phyloP scores from a whole-genome alignment of 208 protist species.

The Leishmania gerbilli region DNA sequence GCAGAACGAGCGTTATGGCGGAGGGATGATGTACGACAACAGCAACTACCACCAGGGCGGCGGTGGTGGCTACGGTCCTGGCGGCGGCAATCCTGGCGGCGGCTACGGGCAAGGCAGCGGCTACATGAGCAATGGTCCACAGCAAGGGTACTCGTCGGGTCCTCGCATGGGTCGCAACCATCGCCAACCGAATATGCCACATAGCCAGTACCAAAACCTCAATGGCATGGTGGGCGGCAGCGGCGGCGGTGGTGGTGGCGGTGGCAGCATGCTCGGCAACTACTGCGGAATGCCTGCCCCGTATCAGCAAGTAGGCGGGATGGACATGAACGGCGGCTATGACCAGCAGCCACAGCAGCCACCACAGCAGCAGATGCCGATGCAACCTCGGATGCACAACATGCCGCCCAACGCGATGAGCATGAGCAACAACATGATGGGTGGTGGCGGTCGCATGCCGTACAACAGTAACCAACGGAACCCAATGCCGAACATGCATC shows the following conservation, averaged over 20 bases:
- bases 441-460: slow-evolving; percentile 15
- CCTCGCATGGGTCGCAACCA: slow-evolving; percentile 18
- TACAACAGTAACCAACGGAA: slow-evolving; percentile 12
- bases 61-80: slow-evolving; percentile 16
- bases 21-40: slow-evolving; percentile 27
- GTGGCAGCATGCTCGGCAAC: slow-evolving; percentile 11
- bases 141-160: slow-evolving; percentile 12
- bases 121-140: slow-evolving; percentile 19
- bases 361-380: slow-evolving; percentile 27
- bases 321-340: slow-evolving; percentile 22
- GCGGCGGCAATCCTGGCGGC: slow-evolving; percentile 11
- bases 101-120: slow-evolving; percentile 17
- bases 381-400: slow-evolving; percentile 17
- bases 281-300: slow-evolving; percentile 7
- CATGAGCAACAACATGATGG: slow-evolving; percentile 33
- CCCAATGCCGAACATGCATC: slow-evolving; percentile 8
- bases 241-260: slow-evolving; percentile 2
- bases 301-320: slow-evolving; percentile 16
- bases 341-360: slow-evolving; percentile 24
- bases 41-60: slow-evolving; percentile 14
- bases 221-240: slow-evolving; percentile 30
- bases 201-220: slow-evolving; percentile 25
- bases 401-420: slow-evolving; percentile 9
- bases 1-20: slow-evolving; percentile 20
- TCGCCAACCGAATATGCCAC: slow-evolving; percentile 3